Evolutionary conservation across 139 green algal species (phyloP).

Genomic region (Raphidocelis subcapitata): DNA sequence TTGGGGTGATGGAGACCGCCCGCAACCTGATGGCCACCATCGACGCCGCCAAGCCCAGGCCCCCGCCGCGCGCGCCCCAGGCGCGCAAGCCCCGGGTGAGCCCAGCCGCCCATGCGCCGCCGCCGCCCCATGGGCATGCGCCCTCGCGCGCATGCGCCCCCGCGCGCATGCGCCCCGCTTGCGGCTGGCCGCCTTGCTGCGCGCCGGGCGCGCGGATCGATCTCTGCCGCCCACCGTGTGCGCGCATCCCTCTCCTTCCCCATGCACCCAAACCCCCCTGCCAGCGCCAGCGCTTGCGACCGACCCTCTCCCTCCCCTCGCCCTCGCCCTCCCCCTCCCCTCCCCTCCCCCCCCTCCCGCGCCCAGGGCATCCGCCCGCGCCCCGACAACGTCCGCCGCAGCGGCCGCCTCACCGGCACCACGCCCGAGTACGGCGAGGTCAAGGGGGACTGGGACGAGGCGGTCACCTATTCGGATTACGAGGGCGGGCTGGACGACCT

Average conservation of each 20-base stretch:
- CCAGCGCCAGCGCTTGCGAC: background rate
- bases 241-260: too few species aligned
- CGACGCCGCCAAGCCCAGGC: background rate
- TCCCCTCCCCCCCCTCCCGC: background rate
- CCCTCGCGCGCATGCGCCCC: too few species aligned
- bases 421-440: constrained; percentile 15
- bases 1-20: constrained; percentile 27
- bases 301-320: background rate
- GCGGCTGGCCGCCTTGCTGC: too few species aligned
- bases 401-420: constrained; percentile 16
- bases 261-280: background rate
- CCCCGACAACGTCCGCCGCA: constrained; percentile 15
- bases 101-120: too few species aligned
- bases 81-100: background rate
- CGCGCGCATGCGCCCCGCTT: too few species aligned
- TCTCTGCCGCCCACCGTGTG: too few species aligned
- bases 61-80: background rate
- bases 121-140: too few species aligned
- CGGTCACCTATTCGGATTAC: constrained; percentile 12
- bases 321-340: background rate
- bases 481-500: constrained; percentile 33
- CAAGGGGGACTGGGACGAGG: constrained; percentile 2
- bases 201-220: too few species aligned
- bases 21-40: constrained; percentile 5
- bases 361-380: background rate